A percentile compares a stretch with the other conserved stretches of the same genome.
Conservation (phyloP, 2,329 filamentous ascomycete species). For the Pseudocercospora vitis region DNA sequence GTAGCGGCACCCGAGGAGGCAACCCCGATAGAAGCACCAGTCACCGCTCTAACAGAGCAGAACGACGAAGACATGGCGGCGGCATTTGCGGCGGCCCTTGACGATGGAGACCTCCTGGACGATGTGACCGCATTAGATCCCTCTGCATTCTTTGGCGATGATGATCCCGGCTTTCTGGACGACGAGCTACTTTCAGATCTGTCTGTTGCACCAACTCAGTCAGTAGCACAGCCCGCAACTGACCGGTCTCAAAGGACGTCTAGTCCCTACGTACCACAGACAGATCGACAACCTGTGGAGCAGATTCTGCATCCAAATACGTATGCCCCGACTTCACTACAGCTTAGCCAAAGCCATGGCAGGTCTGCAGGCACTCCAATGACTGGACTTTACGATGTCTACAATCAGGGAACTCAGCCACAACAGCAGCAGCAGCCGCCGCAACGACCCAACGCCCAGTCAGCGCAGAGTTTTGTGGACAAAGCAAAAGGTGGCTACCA, state of each 20-base stretch:
- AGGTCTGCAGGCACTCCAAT: constrained; percentile 37
- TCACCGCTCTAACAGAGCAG: constrained; percentile 9
- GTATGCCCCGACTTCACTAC: constrained; percentile 27
- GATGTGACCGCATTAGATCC: constrained; percentile 55
- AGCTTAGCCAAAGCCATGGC: constrained; percentile 26
- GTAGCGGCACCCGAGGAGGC: constrained; percentile 14
- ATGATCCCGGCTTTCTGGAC: constrained; percentile 82
- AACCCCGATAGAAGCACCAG: constrained; percentile 15
- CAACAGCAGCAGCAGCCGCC: constrained; percentile 32
- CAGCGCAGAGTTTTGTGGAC: constrained; percentile 77
- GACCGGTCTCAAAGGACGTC: constrained; percentile 16
- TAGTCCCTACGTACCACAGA: constrained; percentile 22
- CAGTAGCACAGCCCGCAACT: constrained; percentile 4
- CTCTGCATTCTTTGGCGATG: constrained; percentile 71
- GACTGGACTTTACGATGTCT: constrained; percentile 37
- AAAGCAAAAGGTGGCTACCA: constrained; percentile 89
- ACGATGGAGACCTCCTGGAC: constrained; percentile 56
- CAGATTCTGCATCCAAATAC: constrained; percentile 16
- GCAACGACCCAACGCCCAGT: constrained; percentile 51
- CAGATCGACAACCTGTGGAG: constrained; percentile 15
- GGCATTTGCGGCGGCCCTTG: constrained; percentile 81
- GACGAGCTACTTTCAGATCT: constrained; percentile 49
- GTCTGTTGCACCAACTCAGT: constrained; percentile 10
- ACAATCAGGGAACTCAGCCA: constrained; percentile 25
- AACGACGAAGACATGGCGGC: constrained; percentile 67